Evolutionary conservation across 176 grass and related monocot species (phyloP).

Genomic region (Carex myosuroides): DNA sequence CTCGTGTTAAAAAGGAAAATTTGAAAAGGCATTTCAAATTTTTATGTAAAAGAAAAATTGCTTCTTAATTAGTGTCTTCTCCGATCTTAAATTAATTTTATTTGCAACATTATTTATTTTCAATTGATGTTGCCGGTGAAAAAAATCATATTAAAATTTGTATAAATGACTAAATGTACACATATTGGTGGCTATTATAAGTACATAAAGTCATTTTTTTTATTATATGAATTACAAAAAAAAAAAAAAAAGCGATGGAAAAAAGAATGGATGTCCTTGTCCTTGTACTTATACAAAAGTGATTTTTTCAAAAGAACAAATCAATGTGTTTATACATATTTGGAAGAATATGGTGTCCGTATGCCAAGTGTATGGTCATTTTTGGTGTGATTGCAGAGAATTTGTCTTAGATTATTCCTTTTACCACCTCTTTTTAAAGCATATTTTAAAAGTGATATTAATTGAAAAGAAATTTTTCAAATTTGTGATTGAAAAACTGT

Average conservation of each 20-base stretch:
- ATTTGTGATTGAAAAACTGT: neutral
- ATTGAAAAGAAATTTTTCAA: neutral
- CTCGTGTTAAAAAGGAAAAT: too few relatives aligned
- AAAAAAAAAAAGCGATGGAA: neutral
- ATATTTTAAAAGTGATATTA: neutral
- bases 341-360: neutral
- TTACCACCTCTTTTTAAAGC: neutral
- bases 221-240: neutral
- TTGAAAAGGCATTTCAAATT: too few relatives aligned
- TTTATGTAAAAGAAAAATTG: too few relatives aligned
- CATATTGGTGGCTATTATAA: neutral
- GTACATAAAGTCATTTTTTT: neutral
- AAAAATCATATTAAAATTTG: neutral
- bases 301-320: neutral
- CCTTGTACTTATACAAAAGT: neutral
- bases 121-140: neutral
- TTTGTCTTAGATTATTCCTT: slow-evolving; percentile 3
- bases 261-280: neutral
- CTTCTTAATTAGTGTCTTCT: too few relatives aligned
- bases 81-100: too few relatives aligned
- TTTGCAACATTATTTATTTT: too few relatives aligned
- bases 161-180: neutral
- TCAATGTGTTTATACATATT: neutral
- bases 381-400: neutral
- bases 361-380: neutral